Conservation (phyloP, 345 rosid genomes). For the Hibiscus trionum region DNA sequence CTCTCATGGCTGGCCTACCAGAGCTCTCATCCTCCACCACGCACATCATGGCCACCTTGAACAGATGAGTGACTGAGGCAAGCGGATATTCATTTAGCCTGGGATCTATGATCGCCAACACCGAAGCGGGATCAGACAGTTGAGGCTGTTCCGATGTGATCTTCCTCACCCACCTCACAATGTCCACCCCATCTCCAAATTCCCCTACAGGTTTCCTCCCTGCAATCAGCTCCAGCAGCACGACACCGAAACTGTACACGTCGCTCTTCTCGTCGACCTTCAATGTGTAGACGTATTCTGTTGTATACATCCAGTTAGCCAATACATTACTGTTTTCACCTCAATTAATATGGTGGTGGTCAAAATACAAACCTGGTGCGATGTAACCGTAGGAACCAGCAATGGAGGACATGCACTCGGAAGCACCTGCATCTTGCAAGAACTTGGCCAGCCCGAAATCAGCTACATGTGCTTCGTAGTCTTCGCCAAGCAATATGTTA, state of each 20-base stretch:
- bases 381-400: constrained; percentile 98
- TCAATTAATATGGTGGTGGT: not conserved
- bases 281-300: constrained; percentile 85
- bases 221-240: constrained; percentile 66
- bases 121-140: constrained; percentile 55
- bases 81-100: constrained; percentile 59
- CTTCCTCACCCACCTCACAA: constrained; percentile 83
- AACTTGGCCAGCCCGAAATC: constrained; percentile 96
- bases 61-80: constrained; percentile 48
- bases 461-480: constrained; percentile 82
- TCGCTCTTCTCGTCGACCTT: constrained; percentile 90
- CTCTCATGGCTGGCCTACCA: constrained; percentile 76
- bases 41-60: constrained; percentile 74
- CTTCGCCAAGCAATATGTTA: constrained; percentile 70
- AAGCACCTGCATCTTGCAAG: constrained; percentile 65
- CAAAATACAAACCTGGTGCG: constrained; percentile 57
- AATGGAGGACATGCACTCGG: constrained; percentile 82
- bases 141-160: constrained; percentile 52
- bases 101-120: constrained; percentile 49
- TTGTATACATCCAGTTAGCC: not conserved
- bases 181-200: constrained; percentile 89
- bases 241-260: constrained; percentile 87
- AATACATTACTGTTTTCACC: not conserved
- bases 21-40: constrained; percentile 73
- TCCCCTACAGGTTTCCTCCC: constrained; percentile 88